A percentile compares a stretch with the other conserved stretches of the same genome.
These are phyloP conservation scores for Podaxis mareebaensis DNA, from an alignment of 768 basidiomycete species.

Conservation along the genomic window DNA sequence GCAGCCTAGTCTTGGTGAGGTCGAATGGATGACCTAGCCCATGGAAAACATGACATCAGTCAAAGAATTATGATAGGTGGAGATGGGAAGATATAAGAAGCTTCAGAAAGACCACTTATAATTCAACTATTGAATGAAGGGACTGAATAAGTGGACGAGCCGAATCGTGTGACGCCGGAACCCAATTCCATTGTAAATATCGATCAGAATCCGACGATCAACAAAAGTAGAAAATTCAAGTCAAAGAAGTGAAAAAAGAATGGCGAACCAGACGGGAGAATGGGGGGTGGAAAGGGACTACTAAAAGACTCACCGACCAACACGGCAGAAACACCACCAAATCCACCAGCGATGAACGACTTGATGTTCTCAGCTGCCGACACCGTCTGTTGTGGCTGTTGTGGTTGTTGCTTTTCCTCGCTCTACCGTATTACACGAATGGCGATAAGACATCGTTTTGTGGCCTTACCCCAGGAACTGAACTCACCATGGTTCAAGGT, in stretches of 20 bases:
- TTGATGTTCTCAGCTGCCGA: constrained; percentile 58
- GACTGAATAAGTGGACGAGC: neutral
- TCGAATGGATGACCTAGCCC: constrained; percentile 92
- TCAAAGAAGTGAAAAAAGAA: constrained; percentile 1
- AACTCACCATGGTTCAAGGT: constrained; percentile 21
- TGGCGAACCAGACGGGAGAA: neutral
- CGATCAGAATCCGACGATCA: neutral
- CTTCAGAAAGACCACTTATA: neutral
- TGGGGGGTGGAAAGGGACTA: neutral
- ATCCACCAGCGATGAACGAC: constrained; percentile 91
- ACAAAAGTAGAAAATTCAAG: neutral
- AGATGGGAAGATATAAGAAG: neutral
- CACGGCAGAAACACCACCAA: constrained; percentile 86
- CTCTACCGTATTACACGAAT: constrained; percentile 24
- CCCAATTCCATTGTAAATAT: neutral
- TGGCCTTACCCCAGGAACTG: neutral
- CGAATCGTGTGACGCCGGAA: constrained; percentile 6
- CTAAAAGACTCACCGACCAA: constrained; percentile 71
- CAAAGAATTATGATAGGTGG: neutral
- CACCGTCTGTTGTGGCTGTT: constrained; percentile 34
- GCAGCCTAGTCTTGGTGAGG: constrained; percentile 92
- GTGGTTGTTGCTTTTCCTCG: constrained; percentile 34
- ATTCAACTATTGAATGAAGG: neutral
- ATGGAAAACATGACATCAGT: neutral
- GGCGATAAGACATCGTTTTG: neutral